A percentile compares a stretch with the other conserved stretches of the same genome.
Conservation (phyloP, 1,284 basidiomycete genomes). For the Moesziomyces sp. region DNA sequence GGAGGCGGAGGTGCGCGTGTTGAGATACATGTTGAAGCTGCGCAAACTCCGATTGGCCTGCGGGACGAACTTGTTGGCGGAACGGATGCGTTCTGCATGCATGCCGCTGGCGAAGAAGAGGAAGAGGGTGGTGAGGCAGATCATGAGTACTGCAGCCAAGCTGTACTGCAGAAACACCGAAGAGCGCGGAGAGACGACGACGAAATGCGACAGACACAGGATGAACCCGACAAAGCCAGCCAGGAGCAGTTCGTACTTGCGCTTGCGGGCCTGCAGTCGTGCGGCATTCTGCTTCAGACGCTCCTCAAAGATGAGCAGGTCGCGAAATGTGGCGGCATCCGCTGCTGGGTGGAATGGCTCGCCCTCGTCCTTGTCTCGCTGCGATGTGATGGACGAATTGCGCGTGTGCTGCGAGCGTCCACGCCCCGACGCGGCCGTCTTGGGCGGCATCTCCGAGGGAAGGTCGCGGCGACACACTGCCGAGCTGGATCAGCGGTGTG, state of each 20-base stretch:
- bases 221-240: constrained; percentile 73
- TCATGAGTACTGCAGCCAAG: constrained; percentile 54
- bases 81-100: constrained; percentile 94
- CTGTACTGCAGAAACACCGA: constrained; percentile 52
- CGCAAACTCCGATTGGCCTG: constrained; percentile 92
- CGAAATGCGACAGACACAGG: constrained; percentile 77
- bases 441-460: constrained; percentile 22
- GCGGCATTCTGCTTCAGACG: constrained; percentile 91
- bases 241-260: constrained; percentile 77
- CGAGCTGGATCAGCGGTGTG: not conserved
- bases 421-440: constrained; percentile 11
- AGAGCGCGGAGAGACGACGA: constrained; percentile 71
- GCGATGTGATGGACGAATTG: constrained; percentile 6
- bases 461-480: no score
- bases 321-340: constrained; percentile 82
- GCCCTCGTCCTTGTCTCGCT: constrained; percentile 17
- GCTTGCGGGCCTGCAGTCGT: constrained; percentile 80
- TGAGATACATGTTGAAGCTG: constrained; percentile 95
- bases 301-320: constrained; percentile 93
- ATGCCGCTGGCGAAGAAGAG: constrained; percentile 97
- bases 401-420: constrained; percentile 31
- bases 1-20: constrained; percentile 82
- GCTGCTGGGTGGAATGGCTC: constrained; percentile 71
- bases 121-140: constrained; percentile 78
- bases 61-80: constrained; percentile 97